phyloP scores from a whole-genome alignment of 75 land plant species.

The Selaginella moellendorffii region DNA sequence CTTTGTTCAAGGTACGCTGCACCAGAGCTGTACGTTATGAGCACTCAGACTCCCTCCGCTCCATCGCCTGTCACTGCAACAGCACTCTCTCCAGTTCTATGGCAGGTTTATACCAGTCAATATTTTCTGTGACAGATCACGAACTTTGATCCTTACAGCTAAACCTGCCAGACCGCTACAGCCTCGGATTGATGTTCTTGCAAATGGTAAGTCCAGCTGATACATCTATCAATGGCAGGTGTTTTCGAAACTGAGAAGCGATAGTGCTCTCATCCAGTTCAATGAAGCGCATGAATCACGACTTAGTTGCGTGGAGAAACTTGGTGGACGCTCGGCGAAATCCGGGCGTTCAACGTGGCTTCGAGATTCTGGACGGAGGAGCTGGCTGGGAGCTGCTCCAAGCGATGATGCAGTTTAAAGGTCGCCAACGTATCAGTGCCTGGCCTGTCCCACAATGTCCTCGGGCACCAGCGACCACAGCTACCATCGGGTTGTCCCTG shows the following conservation, averaged over 20 bases:
- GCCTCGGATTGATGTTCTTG: constrained; percentile 77
- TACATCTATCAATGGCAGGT: constrained; percentile 25
- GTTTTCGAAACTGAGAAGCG: constrained; percentile 64
- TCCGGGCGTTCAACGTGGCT: constrained; percentile 70
- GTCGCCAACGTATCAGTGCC: constrained; percentile 74
- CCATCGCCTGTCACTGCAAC: constrained; percentile 90
- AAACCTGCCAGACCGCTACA: constrained; percentile 94
- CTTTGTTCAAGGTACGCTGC: constrained; percentile 72
- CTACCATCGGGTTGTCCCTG: too few species aligned
- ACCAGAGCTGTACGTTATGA: constrained; percentile 99
- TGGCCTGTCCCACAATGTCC: constrained; percentile 57
- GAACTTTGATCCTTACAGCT: constrained; percentile 30
- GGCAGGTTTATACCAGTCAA: constrained; percentile 46
- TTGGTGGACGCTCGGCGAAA: constrained; percentile 57
- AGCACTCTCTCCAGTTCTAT: constrained; percentile 93
- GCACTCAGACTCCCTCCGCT: constrained; percentile 98
- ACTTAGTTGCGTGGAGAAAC: constrained; percentile 67
- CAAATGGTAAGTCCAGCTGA: constrained; percentile 54
- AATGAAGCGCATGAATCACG: constrained; percentile 83
- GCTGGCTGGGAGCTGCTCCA: constrained; percentile 88
- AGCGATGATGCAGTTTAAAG: constrained; percentile 87
- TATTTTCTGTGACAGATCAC: neutral
- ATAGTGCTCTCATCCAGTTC: constrained; percentile 83
- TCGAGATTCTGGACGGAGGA: constrained; percentile 72
- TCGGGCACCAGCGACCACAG: too few species aligned